phyloP scores from a whole-genome alignment of 1,139 yeast genomes.

The Protomyces inouyei region DNA sequence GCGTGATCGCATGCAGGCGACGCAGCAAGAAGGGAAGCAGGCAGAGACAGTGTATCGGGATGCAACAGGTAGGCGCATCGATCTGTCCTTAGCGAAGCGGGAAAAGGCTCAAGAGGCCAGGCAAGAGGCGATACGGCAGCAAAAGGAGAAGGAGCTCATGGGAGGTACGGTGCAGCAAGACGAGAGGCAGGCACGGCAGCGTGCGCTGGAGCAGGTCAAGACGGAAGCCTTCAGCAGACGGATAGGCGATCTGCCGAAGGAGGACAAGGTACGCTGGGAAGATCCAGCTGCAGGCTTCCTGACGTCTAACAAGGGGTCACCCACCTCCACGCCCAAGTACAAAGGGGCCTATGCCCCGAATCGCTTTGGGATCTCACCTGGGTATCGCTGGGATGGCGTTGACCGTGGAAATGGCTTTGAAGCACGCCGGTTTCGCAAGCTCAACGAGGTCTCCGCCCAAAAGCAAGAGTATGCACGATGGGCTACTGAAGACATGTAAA shows the following conservation, averaged over 20 bases:
- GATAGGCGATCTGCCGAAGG: slow-evolving; percentile 42
- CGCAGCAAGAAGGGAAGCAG: slow-evolving; percentile 25
- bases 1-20: slow-evolving; percentile 36
- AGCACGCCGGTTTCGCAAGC: slow-evolving; percentile 53
- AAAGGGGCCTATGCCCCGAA: slow-evolving; percentile 58
- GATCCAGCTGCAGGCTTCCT: slow-evolving; percentile 64
- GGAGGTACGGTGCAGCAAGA: slow-evolving; percentile 47
- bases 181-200: slow-evolving; percentile 36
- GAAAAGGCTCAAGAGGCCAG: slow-evolving; percentile 39
- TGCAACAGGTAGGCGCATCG: slow-evolving; percentile 50
- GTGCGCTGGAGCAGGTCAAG: slow-evolving; percentile 39
- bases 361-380: slow-evolving; percentile 72
- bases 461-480: slow-evolving; percentile 19
- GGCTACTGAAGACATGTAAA: slow-evolving; percentile 27
- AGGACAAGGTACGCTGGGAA: slow-evolving; percentile 46
- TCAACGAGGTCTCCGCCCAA: slow-evolving; percentile 42
- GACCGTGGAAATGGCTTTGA: slow-evolving; percentile 93
- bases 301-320: slow-evolving; percentile 25
- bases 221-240: slow-evolving; percentile 39
- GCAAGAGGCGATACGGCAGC: slow-evolving; percentile 35
- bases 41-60: slow-evolving; percentile 57
- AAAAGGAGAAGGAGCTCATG: slow-evolving; percentile 40
- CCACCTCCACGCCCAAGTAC: slow-evolving; percentile 41
- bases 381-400: slow-evolving; percentile 88
- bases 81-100: slow-evolving; percentile 38